These are phyloP conservation scores for Sporothrix luriei DNA, from an alignment of 2,329 filamentous ascomycete species.

Conservation along the genomic window DNA sequence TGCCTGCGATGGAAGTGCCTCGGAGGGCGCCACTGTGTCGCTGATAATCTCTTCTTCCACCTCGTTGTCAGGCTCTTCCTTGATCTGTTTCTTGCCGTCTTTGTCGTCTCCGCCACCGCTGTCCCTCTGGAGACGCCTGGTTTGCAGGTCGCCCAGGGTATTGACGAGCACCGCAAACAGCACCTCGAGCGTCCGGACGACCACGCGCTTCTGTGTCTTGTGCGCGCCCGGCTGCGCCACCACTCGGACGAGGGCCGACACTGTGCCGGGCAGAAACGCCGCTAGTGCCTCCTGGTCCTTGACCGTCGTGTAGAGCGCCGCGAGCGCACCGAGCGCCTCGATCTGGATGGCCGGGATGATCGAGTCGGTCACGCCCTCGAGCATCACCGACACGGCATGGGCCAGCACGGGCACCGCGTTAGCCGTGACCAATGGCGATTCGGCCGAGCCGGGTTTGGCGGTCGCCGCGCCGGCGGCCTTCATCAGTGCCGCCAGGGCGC, in stretches of 20 bases:
- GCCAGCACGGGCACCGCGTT: constrained; percentile 76
- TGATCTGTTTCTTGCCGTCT: constrained; percentile 33
- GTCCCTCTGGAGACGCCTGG: constrained; percentile 49
- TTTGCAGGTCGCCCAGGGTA: constrained; percentile 61
- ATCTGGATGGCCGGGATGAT: constrained; percentile 69
- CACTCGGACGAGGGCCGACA: constrained; percentile 77
- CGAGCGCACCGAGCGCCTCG: constrained; percentile 67
- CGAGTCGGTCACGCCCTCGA: constrained; percentile 71
- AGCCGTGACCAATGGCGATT: constrained; percentile 54
- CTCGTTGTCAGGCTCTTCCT: constrained; percentile 33
- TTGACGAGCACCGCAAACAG: constrained; percentile 58
- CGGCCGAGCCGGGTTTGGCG: constrained; percentile 9
- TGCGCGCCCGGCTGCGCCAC: constrained; percentile 67
- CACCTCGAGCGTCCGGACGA: constrained; percentile 63
- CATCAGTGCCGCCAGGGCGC: constrained; percentile 69
- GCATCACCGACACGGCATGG: constrained; percentile 76
- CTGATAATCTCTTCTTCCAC: constrained; percentile 36
- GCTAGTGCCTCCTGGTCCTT: constrained; percentile 74
- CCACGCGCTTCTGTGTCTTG: constrained; percentile 60
- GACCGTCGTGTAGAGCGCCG: constrained; percentile 64
- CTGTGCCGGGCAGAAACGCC: constrained; percentile 82
- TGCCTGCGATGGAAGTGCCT: background rate
- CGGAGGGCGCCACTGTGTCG: constrained; percentile 1
- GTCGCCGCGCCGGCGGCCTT: constrained; percentile 52
- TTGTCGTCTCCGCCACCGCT: constrained; percentile 35